Evolutionary conservation across 371 early-diverging fungal genomes (phyloP).

Genomic region (Zancudomyces culisetae): DNA sequence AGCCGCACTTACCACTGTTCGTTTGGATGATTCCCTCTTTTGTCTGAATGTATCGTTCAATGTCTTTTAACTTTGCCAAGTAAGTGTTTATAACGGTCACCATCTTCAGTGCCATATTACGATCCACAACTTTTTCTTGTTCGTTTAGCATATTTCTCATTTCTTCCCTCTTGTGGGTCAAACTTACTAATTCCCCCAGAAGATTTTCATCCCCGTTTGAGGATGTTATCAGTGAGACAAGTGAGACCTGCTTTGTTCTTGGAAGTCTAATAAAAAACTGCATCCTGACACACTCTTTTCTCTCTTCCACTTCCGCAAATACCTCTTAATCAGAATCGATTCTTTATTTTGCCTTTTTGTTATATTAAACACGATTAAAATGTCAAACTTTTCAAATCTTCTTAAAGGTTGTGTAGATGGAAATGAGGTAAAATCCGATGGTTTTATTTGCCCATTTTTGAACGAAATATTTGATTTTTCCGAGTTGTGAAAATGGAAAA

Average conservation of each 20-base stretch:
- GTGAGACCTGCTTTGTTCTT: not conserved
- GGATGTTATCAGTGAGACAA: not conserved
- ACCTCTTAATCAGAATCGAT: not conserved
- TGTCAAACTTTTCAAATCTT: no score
- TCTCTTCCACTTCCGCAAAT: no score
- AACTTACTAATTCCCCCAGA: not conserved
- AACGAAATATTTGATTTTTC: no score
- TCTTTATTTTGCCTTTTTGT: no score
- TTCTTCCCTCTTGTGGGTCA: not conserved
- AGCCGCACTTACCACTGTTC: not conserved
- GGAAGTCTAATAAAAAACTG: not conserved
- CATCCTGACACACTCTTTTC: no score
- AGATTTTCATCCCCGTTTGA: not conserved
- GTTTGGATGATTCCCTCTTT: not conserved
- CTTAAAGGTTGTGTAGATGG: no score
- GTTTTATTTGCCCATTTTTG: no score
- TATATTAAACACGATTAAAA: no score
- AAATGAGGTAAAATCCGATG: no score
- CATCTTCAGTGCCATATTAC: not conserved
- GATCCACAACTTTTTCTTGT: not conserved
- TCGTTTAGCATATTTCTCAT: not conserved
- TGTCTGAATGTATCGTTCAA: not conserved
- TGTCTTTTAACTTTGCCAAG: not conserved
- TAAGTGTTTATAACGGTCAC: not conserved
- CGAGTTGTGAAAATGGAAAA: no score